A percentile compares a stretch with the other conserved stretches of the same genome.
These are phyloP conservation scores for Porpolomopsis calyptriformis DNA, from an alignment of 768 basidiomycete genomes.

Conservation along the genomic window DNA sequence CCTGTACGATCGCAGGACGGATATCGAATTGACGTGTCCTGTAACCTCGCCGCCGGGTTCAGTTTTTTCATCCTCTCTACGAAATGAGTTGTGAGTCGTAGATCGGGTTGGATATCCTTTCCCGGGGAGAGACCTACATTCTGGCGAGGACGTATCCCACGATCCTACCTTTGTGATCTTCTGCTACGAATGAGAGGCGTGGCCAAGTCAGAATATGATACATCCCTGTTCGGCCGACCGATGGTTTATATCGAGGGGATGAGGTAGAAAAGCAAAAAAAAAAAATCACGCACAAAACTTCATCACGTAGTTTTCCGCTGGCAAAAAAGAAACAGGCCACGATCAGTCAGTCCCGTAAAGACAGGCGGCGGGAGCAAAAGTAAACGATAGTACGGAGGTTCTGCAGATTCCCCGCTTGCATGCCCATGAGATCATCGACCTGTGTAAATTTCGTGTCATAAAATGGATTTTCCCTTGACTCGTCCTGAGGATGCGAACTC, in stretches of 20 bases:
- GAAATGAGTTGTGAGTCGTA: neutral
- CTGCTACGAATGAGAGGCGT: constrained; percentile 85
- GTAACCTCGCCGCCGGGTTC: constrained; percentile 58
- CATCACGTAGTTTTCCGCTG: constrained; percentile 81
- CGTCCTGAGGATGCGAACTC: neutral
- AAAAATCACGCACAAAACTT: constrained; percentile 48
- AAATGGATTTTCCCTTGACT: neutral
- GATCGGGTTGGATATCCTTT: neutral
- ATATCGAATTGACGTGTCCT: constrained; percentile 96
- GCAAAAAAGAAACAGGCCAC: neutral
- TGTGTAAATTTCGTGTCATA: constrained; percentile 18
- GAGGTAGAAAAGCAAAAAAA: constrained; percentile 2
- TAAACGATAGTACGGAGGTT: constrained; percentile 47
- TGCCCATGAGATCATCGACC: constrained; percentile 84
- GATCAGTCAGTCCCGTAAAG: no score
- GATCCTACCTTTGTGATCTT: constrained; percentile 81
- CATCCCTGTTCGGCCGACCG: constrained; percentile 39
- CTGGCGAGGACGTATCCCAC: constrained; percentile 95
- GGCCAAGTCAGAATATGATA: constrained; percentile 97
- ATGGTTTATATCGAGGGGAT: neutral
- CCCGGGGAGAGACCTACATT: constrained; percentile 53
- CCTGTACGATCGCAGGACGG: constrained; percentile 83
- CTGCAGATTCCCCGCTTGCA: constrained; percentile 94
- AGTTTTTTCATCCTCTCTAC: constrained; percentile 48
- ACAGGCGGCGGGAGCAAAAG: no score